Evolutionary conservation across 2,329 filamentous ascomycete species (phyloP).

Genomic region (Neonectria punicea): DNA sequence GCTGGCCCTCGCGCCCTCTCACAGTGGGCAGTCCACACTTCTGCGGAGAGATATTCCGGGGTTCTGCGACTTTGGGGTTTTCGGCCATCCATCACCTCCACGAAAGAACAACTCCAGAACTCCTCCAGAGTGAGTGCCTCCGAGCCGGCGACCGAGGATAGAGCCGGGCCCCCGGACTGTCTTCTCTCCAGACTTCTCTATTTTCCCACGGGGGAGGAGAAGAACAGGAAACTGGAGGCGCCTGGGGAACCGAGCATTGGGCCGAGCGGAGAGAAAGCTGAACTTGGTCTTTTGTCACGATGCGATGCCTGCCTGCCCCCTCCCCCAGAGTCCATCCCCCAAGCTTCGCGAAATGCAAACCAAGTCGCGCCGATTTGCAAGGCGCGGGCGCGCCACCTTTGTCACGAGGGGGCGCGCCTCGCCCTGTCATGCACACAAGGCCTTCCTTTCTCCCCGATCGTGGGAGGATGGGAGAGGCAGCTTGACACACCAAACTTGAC

Average conservation of each 20-base stretch:
- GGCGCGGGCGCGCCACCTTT: conserved; percentile 19
- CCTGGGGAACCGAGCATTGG: conserved; percentile 9
- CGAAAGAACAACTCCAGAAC: too few relatives aligned
- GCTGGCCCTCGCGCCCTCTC: conserved; percentile 24
- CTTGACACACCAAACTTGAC: too few relatives aligned
- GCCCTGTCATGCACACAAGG: conserved; percentile 41
- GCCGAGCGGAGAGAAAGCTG: conserved; percentile 9
- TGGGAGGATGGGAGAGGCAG: too few relatives aligned
- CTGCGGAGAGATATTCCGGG: too few relatives aligned
- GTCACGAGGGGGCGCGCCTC: conserved; percentile 37
- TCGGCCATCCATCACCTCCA: too few relatives aligned
- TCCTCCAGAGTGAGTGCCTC: conserved; percentile 26
- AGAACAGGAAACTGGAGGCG: neutral
- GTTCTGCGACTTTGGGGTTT: too few relatives aligned
- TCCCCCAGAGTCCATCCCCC: too few relatives aligned
- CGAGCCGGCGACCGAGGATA: conserved; percentile 38
- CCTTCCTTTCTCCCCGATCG: neutral
- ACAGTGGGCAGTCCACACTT: neutral
- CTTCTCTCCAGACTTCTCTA: conserved; percentile 5
- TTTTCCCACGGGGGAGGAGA: neutral
- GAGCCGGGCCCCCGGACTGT: neutral
- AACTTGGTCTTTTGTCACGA: neutral
- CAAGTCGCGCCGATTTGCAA: neutral
- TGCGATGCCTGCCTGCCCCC: too few relatives aligned
- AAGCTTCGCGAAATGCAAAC: too few relatives aligned